Evolutionary conservation across 345 rosid species (phyloP), one percentile per base, ranked within the genome.

Genomic region (Ceriops decandra): DNA sequence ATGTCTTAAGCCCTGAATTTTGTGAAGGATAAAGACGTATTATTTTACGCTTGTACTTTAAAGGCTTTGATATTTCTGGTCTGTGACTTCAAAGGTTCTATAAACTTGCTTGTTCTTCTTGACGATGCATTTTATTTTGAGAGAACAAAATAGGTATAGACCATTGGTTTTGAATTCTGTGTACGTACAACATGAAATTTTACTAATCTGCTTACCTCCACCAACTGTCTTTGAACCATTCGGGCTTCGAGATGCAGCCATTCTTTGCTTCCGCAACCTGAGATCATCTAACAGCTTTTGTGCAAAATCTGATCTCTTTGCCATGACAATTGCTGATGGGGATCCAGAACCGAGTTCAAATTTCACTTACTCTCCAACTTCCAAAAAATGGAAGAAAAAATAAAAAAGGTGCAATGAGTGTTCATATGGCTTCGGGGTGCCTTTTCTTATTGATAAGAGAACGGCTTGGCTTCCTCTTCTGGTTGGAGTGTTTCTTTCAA

Each of bases 261-360:
- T 79, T 46, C 85, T 83, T 68, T 95, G 93, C 76, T 89, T 95
- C 78, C 96, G 70, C 72, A 83, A 35, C 8, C 91, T 83, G 63
- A 95, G 97, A 80, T 95, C 99, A 73, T 91, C 91, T 59, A 95
- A 79, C 79, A 95, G 80, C 84, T 95, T 95, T 89, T 91, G 95
- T 0, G 93, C 95, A 68, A 95, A 95, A 73, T 88, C 96, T 5
- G 91, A 87, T 72, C 91, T 82, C 82, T 82, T 95, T 57, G 81
- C 87, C 99, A 95, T 95, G 46, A 60, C 28, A 22, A 10, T 30
- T 60, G 57, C 63, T 70, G 15, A 78, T 74, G 35, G 65, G 59
- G 64, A 16, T 47, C 49, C 19, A 31, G 32, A 76, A 64, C 73
- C 24, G 63, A 78, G 73, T 51, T 70, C 60, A 77, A 22, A 31